Base-by-base conservation (phyloP, 2,329 filamentous ascomycete species). In the Septoria linicola region DNA sequence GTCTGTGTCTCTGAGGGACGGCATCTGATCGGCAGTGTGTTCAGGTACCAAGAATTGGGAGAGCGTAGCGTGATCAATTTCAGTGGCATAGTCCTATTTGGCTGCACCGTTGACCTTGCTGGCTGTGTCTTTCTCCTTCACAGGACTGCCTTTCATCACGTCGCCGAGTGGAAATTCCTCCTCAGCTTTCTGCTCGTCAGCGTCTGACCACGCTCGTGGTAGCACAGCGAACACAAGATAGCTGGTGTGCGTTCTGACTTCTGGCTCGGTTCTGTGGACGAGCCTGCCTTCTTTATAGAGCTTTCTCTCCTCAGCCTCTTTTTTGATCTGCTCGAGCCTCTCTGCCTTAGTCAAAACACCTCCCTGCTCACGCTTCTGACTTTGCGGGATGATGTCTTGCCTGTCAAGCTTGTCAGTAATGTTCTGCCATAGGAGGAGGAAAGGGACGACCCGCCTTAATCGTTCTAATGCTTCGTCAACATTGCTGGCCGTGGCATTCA, bases 211-310 rank as follows among this genome's bases (percentile, higher is more conserved):
- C 56, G 88, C 84, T 36, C 83, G 79, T n/a, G 93, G 92, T 54
- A 99, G 72, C 2, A 93, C 76, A 0, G 93, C 93, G 73, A 99
- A 99, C 3, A 95, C 87, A 3, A 99, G 79, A 68, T 99, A 99
- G n/a, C 88, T 93, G 0, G 93, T 99, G 71, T 99, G 93, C 6
- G 88, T 93, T 78, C 96, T 96, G 54, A 97, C 74, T 65, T 99
- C 93, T 0, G 84, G 75, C 72, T 99, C 93, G 0, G 88, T 84
- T 19, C 89, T 81, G 63, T 95, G 89, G 23, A 89, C 79, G 34
- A 97, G 66, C 21, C 82, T 81, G 1, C 93, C 93, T 55, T 91
- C 82, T 66, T 87, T 81, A 73, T 85, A 95, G 1, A 80, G 69
- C 55, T 88, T 83, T 39, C 70, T 68, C 51, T 68, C 67, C 39